Evolutionary conservation across 2,329 filamentous ascomycete genomes (phyloP).

Genomic region (Arthrobotrys entomopaga): DNA sequence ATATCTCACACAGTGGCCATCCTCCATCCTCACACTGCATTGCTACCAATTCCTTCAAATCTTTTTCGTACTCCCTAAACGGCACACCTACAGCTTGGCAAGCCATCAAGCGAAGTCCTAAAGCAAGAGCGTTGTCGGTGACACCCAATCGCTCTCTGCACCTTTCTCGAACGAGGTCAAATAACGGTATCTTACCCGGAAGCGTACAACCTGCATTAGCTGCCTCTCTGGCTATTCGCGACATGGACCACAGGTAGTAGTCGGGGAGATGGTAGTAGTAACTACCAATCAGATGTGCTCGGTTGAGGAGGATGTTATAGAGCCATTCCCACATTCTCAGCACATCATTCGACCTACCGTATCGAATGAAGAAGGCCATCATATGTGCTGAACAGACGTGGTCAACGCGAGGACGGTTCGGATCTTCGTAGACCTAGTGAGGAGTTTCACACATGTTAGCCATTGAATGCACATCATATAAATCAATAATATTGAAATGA

Average conservation of each 20-base stretch:
- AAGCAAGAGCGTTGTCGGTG: background rate
- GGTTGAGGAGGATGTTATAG: background rate
- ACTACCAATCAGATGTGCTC: background rate
- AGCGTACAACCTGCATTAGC: background rate
- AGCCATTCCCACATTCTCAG: conserved; percentile 2
- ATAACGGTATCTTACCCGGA: background rate
- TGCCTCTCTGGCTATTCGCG: background rate
- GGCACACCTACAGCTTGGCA: background rate
- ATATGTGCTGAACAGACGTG: background rate
- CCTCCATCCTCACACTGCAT: conserved; percentile 1
- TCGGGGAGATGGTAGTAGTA: background rate
- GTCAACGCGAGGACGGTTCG: background rate
- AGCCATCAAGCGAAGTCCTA: background rate
- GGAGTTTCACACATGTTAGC: no score
- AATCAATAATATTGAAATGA: no score
- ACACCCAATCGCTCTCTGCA: background rate
- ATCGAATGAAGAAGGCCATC: background rate
- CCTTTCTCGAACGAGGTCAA: background rate
- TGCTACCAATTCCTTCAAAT: background rate
- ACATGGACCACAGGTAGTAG: background rate
- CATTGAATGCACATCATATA: no score
- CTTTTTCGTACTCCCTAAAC: background rate
- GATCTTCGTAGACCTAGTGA: conserved; percentile 2
- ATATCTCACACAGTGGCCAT: conserved; percentile 1
- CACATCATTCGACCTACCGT: background rate